These are phyloP conservation scores for Lithospermum erythrorhizon DNA, from an alignment of 257 asterid species.

Conservation along the genomic window DNA sequence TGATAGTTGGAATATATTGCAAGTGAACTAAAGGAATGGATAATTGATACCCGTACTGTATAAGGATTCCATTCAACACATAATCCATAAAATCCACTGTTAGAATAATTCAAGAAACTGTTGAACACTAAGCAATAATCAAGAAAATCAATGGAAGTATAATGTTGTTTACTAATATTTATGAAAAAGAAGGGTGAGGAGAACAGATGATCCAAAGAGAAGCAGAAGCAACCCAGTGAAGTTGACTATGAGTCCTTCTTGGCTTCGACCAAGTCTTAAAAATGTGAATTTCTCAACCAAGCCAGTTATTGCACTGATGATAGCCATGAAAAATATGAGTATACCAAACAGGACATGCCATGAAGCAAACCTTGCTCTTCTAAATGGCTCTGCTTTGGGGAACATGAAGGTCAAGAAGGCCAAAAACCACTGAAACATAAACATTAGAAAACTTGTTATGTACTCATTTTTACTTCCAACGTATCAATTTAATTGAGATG, in stretches of 20 bases:
- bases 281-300: conserved; percentile 36
- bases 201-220: conserved; percentile 33
- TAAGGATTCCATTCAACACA: no score
- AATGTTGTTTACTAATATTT: conserved; percentile 3
- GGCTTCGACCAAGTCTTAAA: conserved; percentile 12
- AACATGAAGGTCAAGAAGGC: conserved; percentile 26
- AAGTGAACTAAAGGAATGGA: no score
- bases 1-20: no score
- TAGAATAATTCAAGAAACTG: background rate
- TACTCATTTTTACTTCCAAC: no score
- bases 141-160: background rate
- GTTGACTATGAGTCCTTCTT: conserved; percentile 42
- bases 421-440: conserved; percentile 34
- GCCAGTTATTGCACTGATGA: conserved; percentile 38
- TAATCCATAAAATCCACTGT: no score
- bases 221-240: conserved; percentile 42
- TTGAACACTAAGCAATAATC: background rate
- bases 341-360: conserved; percentile 43
- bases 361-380: conserved; percentile 26
- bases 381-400: conserved; percentile 16
- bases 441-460: no score
- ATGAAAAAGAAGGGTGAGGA: conserved; percentile 23
- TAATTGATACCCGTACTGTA: no score
- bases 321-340: conserved; percentile 37
- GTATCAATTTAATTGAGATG: no score